Conservation (phyloP, 2,329 filamentous ascomycete species). For the Epichloe sp. region DNA sequence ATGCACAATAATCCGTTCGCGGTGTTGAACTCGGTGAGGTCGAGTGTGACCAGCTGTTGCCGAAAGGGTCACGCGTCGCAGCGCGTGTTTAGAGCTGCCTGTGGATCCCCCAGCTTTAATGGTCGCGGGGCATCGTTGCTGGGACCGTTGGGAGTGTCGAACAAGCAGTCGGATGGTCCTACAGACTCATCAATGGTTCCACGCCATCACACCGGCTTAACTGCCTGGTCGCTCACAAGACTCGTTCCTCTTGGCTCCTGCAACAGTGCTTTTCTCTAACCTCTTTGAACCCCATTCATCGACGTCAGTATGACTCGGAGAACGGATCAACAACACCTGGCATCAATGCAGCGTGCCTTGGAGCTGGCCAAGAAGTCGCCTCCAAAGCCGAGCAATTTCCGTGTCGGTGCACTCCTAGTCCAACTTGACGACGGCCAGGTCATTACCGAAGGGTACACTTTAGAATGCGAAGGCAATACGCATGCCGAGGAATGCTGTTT, state of each 20-base stretch:
- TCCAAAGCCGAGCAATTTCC: constrained; percentile 81
- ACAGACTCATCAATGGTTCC: background rate
- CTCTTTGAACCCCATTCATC: background rate
- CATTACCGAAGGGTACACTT: constrained; percentile 74
- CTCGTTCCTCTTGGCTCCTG: background rate
- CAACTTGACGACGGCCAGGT: constrained; percentile 36
- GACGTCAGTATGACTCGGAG: constrained; percentile 11
- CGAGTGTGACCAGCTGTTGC: constrained; percentile 1
- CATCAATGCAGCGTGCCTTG: constrained; percentile 57
- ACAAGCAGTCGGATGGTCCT: background rate
- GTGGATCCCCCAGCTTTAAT: constrained; percentile 2
- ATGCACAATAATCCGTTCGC: background rate
- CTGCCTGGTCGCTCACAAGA: background rate
- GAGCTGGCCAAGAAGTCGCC: constrained; percentile 66
- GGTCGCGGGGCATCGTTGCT: background rate
- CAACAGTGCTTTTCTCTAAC: background rate
- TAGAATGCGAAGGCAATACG: constrained; percentile 84
- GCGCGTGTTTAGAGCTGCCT: constrained; percentile 3
- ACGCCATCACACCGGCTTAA: background rate
- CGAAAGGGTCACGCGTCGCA: constrained; percentile 8
- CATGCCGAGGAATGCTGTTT: constrained; percentile 93
- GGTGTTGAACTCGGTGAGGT: background rate
- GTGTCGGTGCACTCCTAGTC: constrained; percentile 84
- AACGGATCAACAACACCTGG: constrained; percentile 28
- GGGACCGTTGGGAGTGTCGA: background rate